Percentiles rank a stretch among this genome's conserved stretches.
Conservation (phyloP, 352 stramenopile species). For the Phytophthora tubulina region DNA sequence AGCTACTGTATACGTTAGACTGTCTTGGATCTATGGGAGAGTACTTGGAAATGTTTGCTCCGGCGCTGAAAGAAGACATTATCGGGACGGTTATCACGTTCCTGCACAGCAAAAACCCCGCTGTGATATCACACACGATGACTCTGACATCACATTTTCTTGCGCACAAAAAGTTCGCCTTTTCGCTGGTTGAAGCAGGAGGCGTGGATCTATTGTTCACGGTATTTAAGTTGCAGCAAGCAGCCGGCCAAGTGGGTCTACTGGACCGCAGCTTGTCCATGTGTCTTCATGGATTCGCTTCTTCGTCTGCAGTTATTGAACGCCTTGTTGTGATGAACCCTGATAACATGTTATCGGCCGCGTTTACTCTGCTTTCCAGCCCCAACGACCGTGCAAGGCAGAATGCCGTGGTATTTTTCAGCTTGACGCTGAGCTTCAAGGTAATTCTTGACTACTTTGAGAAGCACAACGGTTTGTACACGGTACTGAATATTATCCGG, state of each 20-base stretch:
- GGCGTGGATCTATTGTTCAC: slow-evolving; percentile 80
- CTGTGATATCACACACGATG: slow-evolving; percentile 82
- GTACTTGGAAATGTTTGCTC: slow-evolving; percentile 86
- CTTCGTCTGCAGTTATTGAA: slow-evolving; percentile 81
- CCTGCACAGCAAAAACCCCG: slow-evolving; percentile 85
- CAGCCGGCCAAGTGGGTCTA: slow-evolving; percentile 61
- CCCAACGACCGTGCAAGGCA: slow-evolving; percentile 83
- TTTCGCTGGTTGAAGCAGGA: slow-evolving; percentile 79
- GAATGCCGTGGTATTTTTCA: slow-evolving; percentile 88
- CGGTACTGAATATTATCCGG: slow-evolving; percentile 86
- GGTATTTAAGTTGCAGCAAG: slow-evolving; percentile 66
- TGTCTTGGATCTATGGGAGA: slow-evolving; percentile 88
- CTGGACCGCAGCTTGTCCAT: slow-evolving; percentile 85
- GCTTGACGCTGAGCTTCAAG: slow-evolving; percentile 82
- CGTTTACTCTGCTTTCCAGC: slow-evolving; percentile 74
- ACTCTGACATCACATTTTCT: slow-evolving; percentile 89
- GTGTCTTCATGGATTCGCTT: slow-evolving; percentile 88
- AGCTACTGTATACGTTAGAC: slow-evolving; percentile 85
- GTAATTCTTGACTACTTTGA: slow-evolving; percentile 88
- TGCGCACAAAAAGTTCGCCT: slow-evolving; percentile 87
- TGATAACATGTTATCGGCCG: slow-evolving; percentile 68
- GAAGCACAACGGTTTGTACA: slow-evolving; percentile 86
- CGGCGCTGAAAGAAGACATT: slow-evolving; percentile 86
- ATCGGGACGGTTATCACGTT: slow-evolving; percentile 87
- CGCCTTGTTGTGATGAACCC: slow-evolving; percentile 67